Base-by-base conservation (phyloP, 2,329 filamentous ascomycete genomes). In the Ophiostoma pallidulum region DNA sequence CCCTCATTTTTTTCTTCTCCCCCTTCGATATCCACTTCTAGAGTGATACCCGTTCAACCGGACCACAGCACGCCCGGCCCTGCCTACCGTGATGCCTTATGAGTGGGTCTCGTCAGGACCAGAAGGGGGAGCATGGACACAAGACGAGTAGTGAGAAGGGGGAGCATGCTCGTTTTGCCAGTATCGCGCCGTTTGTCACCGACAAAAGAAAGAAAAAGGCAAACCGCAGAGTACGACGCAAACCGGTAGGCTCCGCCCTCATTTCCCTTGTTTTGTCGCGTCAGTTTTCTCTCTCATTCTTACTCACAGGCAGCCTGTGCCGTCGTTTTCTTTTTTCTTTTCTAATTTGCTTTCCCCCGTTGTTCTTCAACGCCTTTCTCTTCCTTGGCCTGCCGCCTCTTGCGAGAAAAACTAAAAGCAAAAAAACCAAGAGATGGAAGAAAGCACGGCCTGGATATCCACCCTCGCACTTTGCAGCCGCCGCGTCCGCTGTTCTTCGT, bases 61-160 rank as follows among this genome's bases (percentile, higher is more conserved):
- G 42, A 16, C 19, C 9, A 33, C 19, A 32, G 32, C 29, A 29
- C 28, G 28, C 33, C 19, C 45, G 45, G 45, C 45, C 36, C n/a
- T 29, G 37, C 45, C 35, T 47, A 47, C 45, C 45, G 45, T 41
- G 45, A 47, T 47, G 37, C 37, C 45, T 41, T 40, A 41, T 41
- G 45, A 20, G 37, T 47, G 45, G 45, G 19, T 35, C 45, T 28
- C 8, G 5, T 33, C 22, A n/a, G n/a, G 41, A 24, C 41, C 14
- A 42, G 10, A 35, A 24, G 9, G 28, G 8, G 24, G 22, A 37
- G 33, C 39, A 32, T 39, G 5, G 29, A 18, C 9, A 32, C 26
- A 45, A 39, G 26, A 33, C 22, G 9, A 19, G n/a, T n/a, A n/a
- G 14, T 38, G 24, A 37, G 9, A 19, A 14, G 29, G 19, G 28